phyloP scores from a whole-genome alignment of 805 yeast species.

The Wickerhamiella bombiphila region DNA sequence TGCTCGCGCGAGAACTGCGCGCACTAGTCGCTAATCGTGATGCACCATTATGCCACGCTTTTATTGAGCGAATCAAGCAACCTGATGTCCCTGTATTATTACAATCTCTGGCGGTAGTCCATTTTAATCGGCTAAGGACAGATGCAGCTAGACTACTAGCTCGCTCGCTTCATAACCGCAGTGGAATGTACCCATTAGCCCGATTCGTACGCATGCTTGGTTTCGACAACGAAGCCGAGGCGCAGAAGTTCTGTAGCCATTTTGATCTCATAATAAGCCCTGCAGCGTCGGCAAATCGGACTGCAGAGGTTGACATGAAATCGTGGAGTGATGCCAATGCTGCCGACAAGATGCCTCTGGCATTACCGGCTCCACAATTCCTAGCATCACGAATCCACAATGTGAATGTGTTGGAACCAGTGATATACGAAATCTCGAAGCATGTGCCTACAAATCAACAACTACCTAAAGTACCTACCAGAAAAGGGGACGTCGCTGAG shows the following conservation, averaged over 20 bases:
- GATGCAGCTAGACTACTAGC: constrained; percentile 56
- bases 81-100: constrained; percentile 48
- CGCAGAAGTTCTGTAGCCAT: constrained; percentile 43
- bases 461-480: too few species aligned
- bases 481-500: too few species aligned
- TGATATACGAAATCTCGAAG: background rate
- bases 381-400: background rate
- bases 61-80: constrained; percentile 43
- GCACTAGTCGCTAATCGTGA: constrained; percentile 37
- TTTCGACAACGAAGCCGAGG: constrained; percentile 45
- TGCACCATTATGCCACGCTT: constrained; percentile 38
- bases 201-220: constrained; percentile 41
- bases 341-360: constrained; percentile 5
- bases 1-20: constrained; percentile 57
- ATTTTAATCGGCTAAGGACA: constrained; percentile 64
- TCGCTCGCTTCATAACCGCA: constrained; percentile 53
- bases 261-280: constrained; percentile 33
- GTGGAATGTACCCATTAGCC: constrained; percentile 35
- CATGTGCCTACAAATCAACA: too few species aligned
- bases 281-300: constrained; percentile 5
- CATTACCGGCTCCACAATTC: background rate
- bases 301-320: constrained; percentile 9
- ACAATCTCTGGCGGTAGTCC: constrained; percentile 63
- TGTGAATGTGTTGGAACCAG: background rate
- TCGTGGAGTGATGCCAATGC: constrained; percentile 11